Conservation (phyloP, 345 rosid species). For the Sisymbrium irio region DNA sequence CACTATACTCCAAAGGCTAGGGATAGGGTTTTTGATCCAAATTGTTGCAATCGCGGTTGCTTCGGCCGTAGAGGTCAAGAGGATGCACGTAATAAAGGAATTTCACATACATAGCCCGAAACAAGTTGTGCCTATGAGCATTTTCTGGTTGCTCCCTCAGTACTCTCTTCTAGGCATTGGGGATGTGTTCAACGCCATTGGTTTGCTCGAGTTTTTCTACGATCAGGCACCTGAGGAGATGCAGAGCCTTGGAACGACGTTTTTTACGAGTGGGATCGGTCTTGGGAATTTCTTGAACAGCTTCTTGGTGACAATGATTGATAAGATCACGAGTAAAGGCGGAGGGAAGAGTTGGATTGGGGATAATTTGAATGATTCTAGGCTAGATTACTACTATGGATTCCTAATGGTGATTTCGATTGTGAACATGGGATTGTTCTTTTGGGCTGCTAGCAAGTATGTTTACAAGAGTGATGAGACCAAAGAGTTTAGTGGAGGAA, state of each 20-base stretch:
- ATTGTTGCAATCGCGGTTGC: conserved; percentile 67
- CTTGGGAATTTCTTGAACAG: conserved; percentile 84
- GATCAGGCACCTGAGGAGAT: conserved; percentile 89
- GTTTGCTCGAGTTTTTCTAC: conserved; percentile 79
- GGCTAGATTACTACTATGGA: conserved; percentile 83
- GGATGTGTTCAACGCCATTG: conserved; percentile 79
- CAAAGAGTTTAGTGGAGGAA: conserved; percentile 40
- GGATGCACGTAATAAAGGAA: conserved; percentile 52
- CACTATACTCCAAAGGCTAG: conserved; percentile 74
- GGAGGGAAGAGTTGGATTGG: conserved; percentile 85
- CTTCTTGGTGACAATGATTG: conserved; percentile 72
- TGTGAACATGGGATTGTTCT: conserved; percentile 57
- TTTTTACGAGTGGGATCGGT: conserved; percentile 87
- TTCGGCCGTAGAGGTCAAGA: conserved; percentile 59
- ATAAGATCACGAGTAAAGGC: conserved; percentile 48
- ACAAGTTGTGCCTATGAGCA: conserved; percentile 74
- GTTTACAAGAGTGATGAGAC: conserved; percentile 65
- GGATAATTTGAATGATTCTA: conserved; percentile 68
- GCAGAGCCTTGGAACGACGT: conserved; percentile 93
- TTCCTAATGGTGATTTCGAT: conserved; percentile 64
- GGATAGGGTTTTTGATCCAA: conserved; percentile 75
- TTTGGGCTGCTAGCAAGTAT: conserved; percentile 67
- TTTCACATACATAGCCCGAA: conserved; percentile 43
- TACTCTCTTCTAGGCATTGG: conserved; percentile 71
- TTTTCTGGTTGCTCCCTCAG: conserved; percentile 81